Evolutionary conservation across 2,329 filamentous ascomycete species (phyloP), one percentile per base, ranked within the genome.

Genomic region (Clonostachys rhizophaga): DNA sequence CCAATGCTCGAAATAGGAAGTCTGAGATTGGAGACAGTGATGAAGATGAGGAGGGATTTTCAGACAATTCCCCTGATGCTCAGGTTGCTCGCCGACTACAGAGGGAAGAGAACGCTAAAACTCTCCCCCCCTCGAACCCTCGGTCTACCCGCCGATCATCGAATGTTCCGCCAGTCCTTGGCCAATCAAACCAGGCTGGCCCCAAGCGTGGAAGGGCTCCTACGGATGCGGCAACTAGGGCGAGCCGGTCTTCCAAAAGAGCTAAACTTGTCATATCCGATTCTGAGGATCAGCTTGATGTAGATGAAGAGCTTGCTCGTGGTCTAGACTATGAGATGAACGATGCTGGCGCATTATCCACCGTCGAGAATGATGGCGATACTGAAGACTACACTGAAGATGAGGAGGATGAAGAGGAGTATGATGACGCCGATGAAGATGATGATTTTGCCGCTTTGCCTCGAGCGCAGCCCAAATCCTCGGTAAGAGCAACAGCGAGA

Each of bases 1-100:
- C 67, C 5, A 66, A 75, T 52, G 4, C 40, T 8, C 59, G 66
- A 46, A 76, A 79, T 62, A 63, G 71, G 43, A 50, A 68, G 47
- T 58, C 68, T 34, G 64, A 72, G 63, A 76, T 50, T 59, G 63
- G 69, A 2, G 67, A 72, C 10, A 66, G 65, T 2, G 64, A 69
- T 18, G 64, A 68, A 11, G 40, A 46, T 40, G 66, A 70, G 1
- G 59, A 59, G 33, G 54, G 45, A 11, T 49, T 50, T 40, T 50
- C 46, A 10, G 47, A 48, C 24, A 35, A 49, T 9, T 59, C 55
- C 11, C 52, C 54, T 13, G 60, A 67, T 45, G 63, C 57, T 12
- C 49, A 56, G 37, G 52, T 60, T 24, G 68, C 68, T 39, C 63
- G 63, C 18, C 61, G 57, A 9, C 48, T 68, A 3, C 67, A 70